These are phyloP conservation scores for Ammopiptanthus mongolicus DNA, from an alignment of 306 rosid species.

Conservation along the genomic window DNA sequence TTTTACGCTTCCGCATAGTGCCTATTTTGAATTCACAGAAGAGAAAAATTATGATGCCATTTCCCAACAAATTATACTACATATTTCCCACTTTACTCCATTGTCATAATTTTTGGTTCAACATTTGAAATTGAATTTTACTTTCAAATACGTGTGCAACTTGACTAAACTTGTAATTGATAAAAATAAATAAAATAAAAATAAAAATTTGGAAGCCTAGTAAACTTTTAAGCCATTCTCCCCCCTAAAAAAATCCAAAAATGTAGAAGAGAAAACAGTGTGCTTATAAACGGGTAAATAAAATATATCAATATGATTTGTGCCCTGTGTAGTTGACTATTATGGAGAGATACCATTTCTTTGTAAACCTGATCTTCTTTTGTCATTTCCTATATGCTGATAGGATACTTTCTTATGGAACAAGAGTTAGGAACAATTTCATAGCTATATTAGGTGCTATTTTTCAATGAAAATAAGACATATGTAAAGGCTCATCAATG, in stretches of 20 bases:
- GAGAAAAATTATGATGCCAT: too few species aligned
- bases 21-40: too few species aligned
- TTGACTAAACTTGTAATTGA: constrained; percentile 5
- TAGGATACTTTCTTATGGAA: neutral
- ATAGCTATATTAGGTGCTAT: too few species aligned
- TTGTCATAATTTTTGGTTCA: neutral
- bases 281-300: neutral
- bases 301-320: neutral
- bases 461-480: too few species aligned
- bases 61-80: too few species aligned
- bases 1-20: too few species aligned
- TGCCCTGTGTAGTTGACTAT: neutral
- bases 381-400: neutral
- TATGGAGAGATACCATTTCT: neutral
- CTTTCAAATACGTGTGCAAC: neutral
- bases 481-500: too few species aligned
- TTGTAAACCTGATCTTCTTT: neutral
- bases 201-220: neutral
- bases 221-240: neutral
- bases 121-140: neutral
- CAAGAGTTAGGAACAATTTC: too few species aligned
- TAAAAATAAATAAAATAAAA: too few species aligned
- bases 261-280: neutral
- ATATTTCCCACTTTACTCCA: neutral
- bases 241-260: neutral